Base-by-base conservation (phyloP, 495 filamentous ascomycete species). In the Bathelium albidoporum region DNA sequence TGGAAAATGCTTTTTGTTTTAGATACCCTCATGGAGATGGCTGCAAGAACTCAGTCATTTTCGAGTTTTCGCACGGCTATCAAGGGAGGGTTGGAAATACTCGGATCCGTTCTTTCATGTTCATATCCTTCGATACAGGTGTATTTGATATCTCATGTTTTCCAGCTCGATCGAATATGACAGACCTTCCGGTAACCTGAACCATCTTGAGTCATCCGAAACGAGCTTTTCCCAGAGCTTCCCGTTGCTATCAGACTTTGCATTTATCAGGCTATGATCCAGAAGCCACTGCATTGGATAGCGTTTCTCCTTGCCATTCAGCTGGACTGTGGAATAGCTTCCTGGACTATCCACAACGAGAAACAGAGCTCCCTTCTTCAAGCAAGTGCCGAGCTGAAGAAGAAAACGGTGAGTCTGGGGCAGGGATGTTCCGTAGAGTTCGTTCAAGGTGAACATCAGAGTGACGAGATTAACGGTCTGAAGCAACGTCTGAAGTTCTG, bases 281-380 rank as follows among this genome's bases (percentile, higher is more conserved):
- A 98, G 76, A 18, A 98, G 78, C 84, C 91, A 96, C 67, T 87
- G 85, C 91, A 97, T 97, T 0, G 91, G 91, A 73, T 97, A 98
- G 44, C 79, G 83, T 65, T 88, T 89, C 65, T 84, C 81, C 55
- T 80, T 58, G 3, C 71, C 73, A 49, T 75, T 73, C 0, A 96
- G 68, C 1, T 79, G 80, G 16, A 95, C 79, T 43, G 87, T 90
- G 0, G 91, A 93, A 74, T 97, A 98, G 70, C 85, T 89, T 0
- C 94, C 94, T 0, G 94, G 89, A 65, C 91, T 96, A 75, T 98
- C 94, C 18, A 96, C 84, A 2, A 98, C 90, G 0, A 97, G 80
- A 0, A 98, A 76, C 12, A 94, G 68, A 0, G 89, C 81, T 0
- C 86, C 87, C 0, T 73, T 58, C 10, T 79, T 74, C 1, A 88